These are phyloP conservation scores for Ceratocystiopsis minuta DNA, from an alignment of 2,329 filamentous ascomycete genomes.

Conservation along the genomic window DNA sequence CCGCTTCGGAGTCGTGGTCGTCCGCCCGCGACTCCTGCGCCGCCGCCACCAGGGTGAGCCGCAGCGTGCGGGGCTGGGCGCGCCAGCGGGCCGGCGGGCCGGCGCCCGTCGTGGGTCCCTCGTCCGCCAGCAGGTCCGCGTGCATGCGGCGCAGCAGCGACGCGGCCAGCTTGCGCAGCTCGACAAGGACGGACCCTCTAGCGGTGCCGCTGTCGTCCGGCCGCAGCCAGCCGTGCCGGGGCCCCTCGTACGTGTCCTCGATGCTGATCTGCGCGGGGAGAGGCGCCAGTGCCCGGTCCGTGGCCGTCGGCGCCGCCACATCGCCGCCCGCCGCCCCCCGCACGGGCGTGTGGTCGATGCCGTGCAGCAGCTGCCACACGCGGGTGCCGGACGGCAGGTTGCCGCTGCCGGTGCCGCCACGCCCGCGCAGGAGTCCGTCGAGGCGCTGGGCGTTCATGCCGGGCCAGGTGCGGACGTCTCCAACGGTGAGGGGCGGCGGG, in stretches of 20 bases:
- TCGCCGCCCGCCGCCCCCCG: constrained; percentile 39
- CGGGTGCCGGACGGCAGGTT: constrained; percentile 38
- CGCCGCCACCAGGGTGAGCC: constrained; percentile 49
- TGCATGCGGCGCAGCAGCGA: constrained; percentile 67
- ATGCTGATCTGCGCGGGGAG: constrained; percentile 83
- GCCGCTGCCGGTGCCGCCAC: constrained; percentile 37
- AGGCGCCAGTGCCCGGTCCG: too few relatives aligned
- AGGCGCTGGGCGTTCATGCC: constrained; percentile 23
- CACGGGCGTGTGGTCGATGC: constrained; percentile 59
- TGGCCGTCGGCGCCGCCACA: too few relatives aligned
- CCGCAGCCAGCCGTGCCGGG: constrained; percentile 44
- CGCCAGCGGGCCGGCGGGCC: constrained; percentile 38
- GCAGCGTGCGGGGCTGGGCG: constrained; percentile 63
- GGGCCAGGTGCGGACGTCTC: constrained; percentile 43
- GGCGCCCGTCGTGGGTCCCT: neutral
- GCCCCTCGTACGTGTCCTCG: constrained; percentile 67
- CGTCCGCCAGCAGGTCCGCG: constrained; percentile 44
- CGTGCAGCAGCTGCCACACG: constrained; percentile 66
- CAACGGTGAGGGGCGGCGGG: constrained; percentile 36
- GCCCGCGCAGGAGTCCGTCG: too few relatives aligned
- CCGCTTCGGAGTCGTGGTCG: too few relatives aligned
- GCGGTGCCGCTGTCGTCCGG: constrained; percentile 35
- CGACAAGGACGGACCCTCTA: constrained; percentile 37
- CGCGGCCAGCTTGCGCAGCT: constrained; percentile 48
- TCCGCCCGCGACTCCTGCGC: too few relatives aligned